Conservation (phyloP, 1,284 basidiomycete genomes). For the Papiliotrema terrestris region DNA sequence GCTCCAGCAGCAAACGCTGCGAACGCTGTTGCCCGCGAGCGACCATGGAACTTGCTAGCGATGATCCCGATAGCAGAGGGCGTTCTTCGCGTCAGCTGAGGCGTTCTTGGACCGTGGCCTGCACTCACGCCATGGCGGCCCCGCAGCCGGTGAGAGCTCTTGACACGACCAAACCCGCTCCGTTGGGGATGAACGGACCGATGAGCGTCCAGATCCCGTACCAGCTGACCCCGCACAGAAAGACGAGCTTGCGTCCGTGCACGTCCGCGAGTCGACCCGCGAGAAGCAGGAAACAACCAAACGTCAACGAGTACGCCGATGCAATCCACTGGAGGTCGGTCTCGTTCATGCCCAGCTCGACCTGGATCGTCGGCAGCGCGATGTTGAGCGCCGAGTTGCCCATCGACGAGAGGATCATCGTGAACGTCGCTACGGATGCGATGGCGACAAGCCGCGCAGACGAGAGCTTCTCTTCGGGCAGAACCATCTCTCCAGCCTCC, state of each 20-base stretch:
- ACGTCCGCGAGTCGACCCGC: conserved; percentile 69
- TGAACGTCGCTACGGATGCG: conserved; percentile 26
- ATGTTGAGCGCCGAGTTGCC: conserved; percentile 50
- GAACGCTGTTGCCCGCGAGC: conserved; percentile 66
- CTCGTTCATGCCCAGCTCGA: conserved; percentile 51
- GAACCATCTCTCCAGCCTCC: neutral
- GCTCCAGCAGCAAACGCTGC: conserved; percentile 71
- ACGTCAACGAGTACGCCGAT: conserved; percentile 53
- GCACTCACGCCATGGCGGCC: conserved; percentile 31
- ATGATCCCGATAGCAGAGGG: conserved; percentile 62
- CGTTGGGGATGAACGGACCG: conserved; percentile 42
- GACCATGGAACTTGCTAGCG: conserved; percentile 65
- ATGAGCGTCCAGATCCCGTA: conserved; percentile 36
- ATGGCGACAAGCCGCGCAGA: conserved; percentile 17
- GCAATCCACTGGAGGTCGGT: conserved; percentile 62
- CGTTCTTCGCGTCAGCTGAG: conserved; percentile 16
- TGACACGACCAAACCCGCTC: conserved; percentile 32
- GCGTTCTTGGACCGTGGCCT: neutral
- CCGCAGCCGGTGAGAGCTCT: conserved; percentile 38
- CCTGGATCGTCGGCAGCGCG: conserved; percentile 61
- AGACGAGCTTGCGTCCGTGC: conserved; percentile 63
- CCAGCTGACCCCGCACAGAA: conserved; percentile 55
- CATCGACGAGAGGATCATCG: conserved; percentile 24
- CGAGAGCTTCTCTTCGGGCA: conserved; percentile 12
- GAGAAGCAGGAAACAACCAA: conserved; percentile 69